These are phyloP conservation scores for Penicillium sp. DNA, from an alignment of 2,329 filamentous ascomycete species.

Conservation along the genomic window DNA sequence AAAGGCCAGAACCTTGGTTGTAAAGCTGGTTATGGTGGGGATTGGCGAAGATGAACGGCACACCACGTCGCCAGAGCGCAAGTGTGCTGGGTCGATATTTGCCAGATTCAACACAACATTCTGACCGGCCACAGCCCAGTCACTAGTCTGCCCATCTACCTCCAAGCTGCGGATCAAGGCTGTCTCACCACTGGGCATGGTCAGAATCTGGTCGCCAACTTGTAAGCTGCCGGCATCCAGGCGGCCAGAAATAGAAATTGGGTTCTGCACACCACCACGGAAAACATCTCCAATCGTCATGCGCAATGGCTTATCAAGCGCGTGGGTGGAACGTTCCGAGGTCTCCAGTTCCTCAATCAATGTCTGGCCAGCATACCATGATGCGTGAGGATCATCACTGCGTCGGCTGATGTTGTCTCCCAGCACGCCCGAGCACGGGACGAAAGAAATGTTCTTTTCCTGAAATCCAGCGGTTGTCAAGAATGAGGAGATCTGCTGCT, in stretches of 20 bases:
- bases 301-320: constrained; percentile 76
- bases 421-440: constrained; percentile 85
- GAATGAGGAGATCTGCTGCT: constrained; percentile 79
- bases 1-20: constrained; percentile 82
- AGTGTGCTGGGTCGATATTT: constrained; percentile 80
- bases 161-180: constrained; percentile 81
- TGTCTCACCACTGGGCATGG: constrained; percentile 78
- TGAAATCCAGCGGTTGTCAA: constrained; percentile 80
- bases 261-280: constrained; percentile 73
- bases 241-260: constrained; percentile 81
- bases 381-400: constrained; percentile 50
- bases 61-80: constrained; percentile 83
- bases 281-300: constrained; percentile 89
- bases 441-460: constrained; percentile 76
- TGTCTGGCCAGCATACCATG: constrained; percentile 81
- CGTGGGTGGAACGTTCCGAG: constrained; percentile 71
- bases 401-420: constrained; percentile 77
- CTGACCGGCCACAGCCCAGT: constrained; percentile 93
- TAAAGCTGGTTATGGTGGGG: constrained; percentile 70
- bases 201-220: constrained; percentile 74
- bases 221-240: constrained; percentile 84
- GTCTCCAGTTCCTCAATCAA: constrained; percentile 81
- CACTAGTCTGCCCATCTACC: constrained; percentile 68
- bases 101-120: constrained; percentile 81
- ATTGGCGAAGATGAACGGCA: constrained; percentile 71